phyloP scores from a whole-genome alignment of 129 eudicot genomes.

The Flaveria sonorensis region DNA sequence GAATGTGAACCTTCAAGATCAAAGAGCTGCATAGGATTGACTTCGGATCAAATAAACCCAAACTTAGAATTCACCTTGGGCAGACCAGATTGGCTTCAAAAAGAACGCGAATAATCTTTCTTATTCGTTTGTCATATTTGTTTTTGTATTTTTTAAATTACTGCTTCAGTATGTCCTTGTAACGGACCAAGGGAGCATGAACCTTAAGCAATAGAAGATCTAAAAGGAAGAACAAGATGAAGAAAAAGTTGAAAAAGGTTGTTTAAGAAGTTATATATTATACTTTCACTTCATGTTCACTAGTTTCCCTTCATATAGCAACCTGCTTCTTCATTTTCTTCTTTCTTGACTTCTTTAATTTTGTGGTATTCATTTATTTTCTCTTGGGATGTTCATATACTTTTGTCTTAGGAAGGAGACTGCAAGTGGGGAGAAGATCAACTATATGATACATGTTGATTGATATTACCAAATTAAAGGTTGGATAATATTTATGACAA shows the following conservation, averaged over 20 bases:
- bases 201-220: constrained; percentile 28
- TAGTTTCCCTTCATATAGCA: constrained; percentile 3
- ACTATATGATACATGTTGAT: too few species aligned
- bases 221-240: constrained; percentile 34
- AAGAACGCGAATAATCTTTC: constrained; percentile 38
- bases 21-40: constrained; percentile 45
- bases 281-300: too few species aligned
- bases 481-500: too few species aligned
- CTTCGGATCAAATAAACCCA: constrained; percentile 56
- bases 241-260: constrained; percentile 37
- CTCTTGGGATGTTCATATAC: neutral
- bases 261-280: constrained; percentile 9
- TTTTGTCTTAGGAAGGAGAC: too few species aligned
- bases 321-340: constrained; percentile 42
- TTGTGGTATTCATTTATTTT: constrained; percentile 32
- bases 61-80: constrained; percentile 84
- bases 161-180: constrained; percentile 29
- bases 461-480: too few species aligned
- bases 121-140: neutral
- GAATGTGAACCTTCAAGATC: constrained; percentile 48
- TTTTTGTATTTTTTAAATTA: constrained; percentile 20
- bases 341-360: constrained; percentile 27
- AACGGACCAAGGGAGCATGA: constrained; percentile 30
- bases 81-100: constrained; percentile 62
- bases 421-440: too few species aligned